phyloP scores from a whole-genome alignment of 345 rosid species.

The Linum tenue region DNA sequence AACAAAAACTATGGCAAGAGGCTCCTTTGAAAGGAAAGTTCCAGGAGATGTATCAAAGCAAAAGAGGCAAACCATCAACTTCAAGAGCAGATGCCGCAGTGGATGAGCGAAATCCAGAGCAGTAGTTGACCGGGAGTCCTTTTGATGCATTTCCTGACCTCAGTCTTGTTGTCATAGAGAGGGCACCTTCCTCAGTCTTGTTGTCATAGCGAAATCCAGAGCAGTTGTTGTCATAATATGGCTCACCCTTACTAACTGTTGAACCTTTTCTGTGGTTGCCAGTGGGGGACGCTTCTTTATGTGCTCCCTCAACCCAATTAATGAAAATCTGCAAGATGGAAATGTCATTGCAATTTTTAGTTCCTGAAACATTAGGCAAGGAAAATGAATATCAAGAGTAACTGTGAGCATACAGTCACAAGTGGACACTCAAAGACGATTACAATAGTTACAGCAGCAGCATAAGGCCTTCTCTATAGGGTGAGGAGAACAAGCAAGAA shows the following conservation, averaged over 20 bases:
- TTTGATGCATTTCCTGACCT: conserved; percentile 58
- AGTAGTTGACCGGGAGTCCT: conserved; percentile 88
- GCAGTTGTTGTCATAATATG: too few relatives aligned
- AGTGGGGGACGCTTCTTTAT: conserved; percentile 97
- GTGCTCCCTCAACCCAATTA: conserved; percentile 78
- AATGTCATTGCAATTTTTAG: background rate
- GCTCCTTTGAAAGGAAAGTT: background rate
- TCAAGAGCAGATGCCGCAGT: conserved; percentile 51
- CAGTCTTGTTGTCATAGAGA: conserved; percentile 86
- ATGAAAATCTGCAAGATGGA: conserved; percentile 50
- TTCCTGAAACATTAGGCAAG: too few relatives aligned
- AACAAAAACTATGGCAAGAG: too few relatives aligned
- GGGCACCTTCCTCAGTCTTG: conserved; percentile 98
- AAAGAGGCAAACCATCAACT: conserved; percentile 57
- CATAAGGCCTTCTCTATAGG: background rate
- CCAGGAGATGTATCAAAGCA: background rate
- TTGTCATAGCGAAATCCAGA: too few relatives aligned
- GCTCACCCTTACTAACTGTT: conserved; percentile 86
- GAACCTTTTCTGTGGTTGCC: conserved; percentile 90
- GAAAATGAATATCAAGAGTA: too few relatives aligned
- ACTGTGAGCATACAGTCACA: too few relatives aligned
- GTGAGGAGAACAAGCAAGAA: conserved; percentile 1
- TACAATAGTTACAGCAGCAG: too few relatives aligned
- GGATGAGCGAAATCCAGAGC: conserved; percentile 82
- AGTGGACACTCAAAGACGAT: too few relatives aligned